A percentile compares a stretch with the other conserved stretches of the same genome.
phyloP scores from a whole-genome alignment of 768 basidiomycete species.

The Mycena vitilis region DNA sequence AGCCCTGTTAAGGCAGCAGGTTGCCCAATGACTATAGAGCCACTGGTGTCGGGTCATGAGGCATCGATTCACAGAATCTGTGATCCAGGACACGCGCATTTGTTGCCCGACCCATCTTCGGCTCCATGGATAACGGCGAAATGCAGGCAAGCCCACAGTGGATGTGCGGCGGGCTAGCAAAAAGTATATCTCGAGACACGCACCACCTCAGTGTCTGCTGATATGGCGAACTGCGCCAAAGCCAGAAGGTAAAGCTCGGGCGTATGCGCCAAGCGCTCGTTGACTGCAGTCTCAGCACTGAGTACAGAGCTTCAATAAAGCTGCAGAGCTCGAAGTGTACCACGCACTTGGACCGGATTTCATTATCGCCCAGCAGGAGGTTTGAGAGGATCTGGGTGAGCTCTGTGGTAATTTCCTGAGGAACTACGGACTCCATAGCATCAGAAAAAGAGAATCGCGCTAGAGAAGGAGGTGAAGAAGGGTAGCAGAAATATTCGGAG shows the following conservation, averaged over 20 bases:
- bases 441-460: slow-evolving; percentile 15
- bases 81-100: neutral
- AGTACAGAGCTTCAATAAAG: slow-evolving; percentile 8
- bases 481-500: slow-evolving; percentile 12
- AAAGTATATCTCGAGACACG: slow-evolving; percentile 42
- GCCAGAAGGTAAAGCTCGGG: slow-evolving; percentile 86
- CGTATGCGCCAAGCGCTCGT: slow-evolving; percentile 80
- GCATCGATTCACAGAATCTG: slow-evolving; percentile 4
- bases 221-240: slow-evolving; percentile 81
- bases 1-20: too few relatives aligned
- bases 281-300: slow-evolving; percentile 85
- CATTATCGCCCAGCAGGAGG: slow-evolving; percentile 86
- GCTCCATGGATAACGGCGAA: neutral
- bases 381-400: slow-evolving; percentile 88
- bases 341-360: slow-evolving; percentile 75
- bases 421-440: slow-evolving; percentile 62
- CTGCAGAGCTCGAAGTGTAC: slow-evolving; percentile 33
- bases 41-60: too few relatives aligned
- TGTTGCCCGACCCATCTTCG: neutral
- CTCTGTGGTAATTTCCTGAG: slow-evolving; percentile 78
- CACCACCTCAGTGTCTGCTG: slow-evolving; percentile 84
- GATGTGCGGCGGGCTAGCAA: neutral
- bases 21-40: too few relatives aligned
- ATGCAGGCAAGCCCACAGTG: neutral
- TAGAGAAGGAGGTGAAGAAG: neutral